These are phyloP conservation scores for Wickerhamomyces tratensis DNA, from an alignment of 805 yeast genomes.

Conservation along the genomic window DNA sequence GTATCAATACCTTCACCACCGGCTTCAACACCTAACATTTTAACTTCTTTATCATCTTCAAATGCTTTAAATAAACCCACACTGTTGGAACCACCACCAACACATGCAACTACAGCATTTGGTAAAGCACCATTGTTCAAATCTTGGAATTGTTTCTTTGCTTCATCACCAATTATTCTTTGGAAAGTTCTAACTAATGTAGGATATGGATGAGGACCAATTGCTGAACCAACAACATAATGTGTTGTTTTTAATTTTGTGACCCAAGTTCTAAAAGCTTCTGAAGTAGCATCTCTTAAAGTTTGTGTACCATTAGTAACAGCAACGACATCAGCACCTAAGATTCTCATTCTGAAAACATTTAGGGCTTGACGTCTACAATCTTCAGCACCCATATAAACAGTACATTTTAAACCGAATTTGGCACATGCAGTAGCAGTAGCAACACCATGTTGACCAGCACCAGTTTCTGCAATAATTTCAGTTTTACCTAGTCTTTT, in stretches of 20 bases:
- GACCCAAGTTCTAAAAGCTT: constrained; percentile 95
- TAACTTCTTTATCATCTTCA: constrained; percentile 69
- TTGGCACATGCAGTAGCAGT: constrained; percentile 90
- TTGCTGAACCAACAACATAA: constrained; percentile 95
- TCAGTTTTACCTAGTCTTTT: constrained; percentile 68
- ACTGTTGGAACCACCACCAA: constrained; percentile 98
- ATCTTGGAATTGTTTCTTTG: constrained; percentile 80
- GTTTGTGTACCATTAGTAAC: constrained; percentile 94
- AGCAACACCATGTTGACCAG: constrained; percentile 92
- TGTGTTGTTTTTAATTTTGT: constrained; percentile 79
- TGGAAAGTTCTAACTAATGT: constrained; percentile 97
- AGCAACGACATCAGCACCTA: constrained; percentile 93
- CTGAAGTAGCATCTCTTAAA: constrained; percentile 95
- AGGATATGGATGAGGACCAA: constrained; percentile 99
- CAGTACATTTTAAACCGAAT: constrained; percentile 88
- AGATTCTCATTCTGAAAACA: constrained; percentile 92
- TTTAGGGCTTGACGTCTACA: constrained; percentile 97
- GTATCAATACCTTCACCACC: constrained; percentile 97
- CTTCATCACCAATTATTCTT: constrained; percentile 91
- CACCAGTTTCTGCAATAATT: constrained; percentile 86
- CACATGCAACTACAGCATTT: constrained; percentile 94
- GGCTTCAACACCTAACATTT: constrained; percentile 91
- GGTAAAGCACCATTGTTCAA: constrained; percentile 80
- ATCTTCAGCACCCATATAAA: constrained; percentile 99
- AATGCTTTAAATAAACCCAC: constrained; percentile 95